A percentile compares a stretch with the other conserved stretches of the same genome.
phyloP scores from a whole-genome alignment of 306 rosid genomes.

The Vigna mungo region DNA sequence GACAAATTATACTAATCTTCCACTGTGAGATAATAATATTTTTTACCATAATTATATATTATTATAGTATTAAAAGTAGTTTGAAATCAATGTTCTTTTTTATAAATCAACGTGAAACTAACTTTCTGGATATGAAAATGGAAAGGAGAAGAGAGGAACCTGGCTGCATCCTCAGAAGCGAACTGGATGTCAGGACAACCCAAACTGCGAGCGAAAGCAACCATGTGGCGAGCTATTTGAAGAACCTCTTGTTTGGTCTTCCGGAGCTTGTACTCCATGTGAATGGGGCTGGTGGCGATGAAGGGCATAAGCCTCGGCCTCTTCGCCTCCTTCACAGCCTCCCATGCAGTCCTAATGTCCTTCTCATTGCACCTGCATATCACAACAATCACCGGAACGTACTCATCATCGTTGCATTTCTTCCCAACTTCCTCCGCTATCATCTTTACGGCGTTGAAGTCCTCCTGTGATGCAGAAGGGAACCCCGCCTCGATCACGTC shows the following conservation, averaged over 20 bases:
- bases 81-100: too few relatives aligned
- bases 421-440: neutral
- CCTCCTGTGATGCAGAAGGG: neutral
- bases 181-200: neutral
- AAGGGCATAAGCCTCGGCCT: neutral
- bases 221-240: neutral
- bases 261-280: neutral
- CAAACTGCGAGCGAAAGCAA: neutral
- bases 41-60: too few relatives aligned
- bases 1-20: too few relatives aligned
- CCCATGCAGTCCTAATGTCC: neutral
- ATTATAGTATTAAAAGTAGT: too few relatives aligned
- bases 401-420: neutral
- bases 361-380: neutral
- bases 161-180: neutral
- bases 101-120: too few relatives aligned
- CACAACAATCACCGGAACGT: neutral
- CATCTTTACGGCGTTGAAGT: neutral
- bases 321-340: neutral
- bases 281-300: constrained; percentile 3
- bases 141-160: neutral
- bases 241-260: neutral
- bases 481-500: neutral
- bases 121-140: too few relatives aligned
- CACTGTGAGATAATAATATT: too few relatives aligned